These are phyloP conservation scores for Gossypium longicalyx DNA, from an alignment of 345 rosid species.

Conservation along the genomic window DNA sequence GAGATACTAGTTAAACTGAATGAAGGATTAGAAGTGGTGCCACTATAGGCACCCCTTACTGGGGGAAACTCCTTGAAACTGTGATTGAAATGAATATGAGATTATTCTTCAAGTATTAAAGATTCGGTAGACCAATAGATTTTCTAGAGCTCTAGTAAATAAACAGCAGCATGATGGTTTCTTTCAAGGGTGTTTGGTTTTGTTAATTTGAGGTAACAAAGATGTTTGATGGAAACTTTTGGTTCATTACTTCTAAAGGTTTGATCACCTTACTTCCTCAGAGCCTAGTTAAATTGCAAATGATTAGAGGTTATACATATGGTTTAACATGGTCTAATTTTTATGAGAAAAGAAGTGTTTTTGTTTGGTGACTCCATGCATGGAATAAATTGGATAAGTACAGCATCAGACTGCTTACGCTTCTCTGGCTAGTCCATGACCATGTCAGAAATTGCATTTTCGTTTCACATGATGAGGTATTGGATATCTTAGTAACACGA, in stretches of 20 bases:
- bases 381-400: background rate
- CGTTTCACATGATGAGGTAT: background rate
- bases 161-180: background rate
- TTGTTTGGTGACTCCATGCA: background rate
- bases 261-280: background rate
- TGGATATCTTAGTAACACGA: background rate
- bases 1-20: background rate
- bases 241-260: background rate
- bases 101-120: background rate
- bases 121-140: background rate
- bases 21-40: background rate
- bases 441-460: background rate
- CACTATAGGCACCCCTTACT: background rate
- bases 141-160: background rate
- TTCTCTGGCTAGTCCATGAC: background rate
- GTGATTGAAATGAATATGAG: background rate
- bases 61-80: background rate
- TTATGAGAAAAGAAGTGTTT: background rate
- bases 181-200: background rate
- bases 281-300: background rate
- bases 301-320: background rate
- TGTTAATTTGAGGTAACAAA: background rate
- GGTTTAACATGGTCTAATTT: background rate
- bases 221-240: background rate
- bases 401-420: background rate